Evolutionary conservation across 1,139 yeast genomes (phyloP).

Genomic region (Arxiozyma heterogenica): DNA sequence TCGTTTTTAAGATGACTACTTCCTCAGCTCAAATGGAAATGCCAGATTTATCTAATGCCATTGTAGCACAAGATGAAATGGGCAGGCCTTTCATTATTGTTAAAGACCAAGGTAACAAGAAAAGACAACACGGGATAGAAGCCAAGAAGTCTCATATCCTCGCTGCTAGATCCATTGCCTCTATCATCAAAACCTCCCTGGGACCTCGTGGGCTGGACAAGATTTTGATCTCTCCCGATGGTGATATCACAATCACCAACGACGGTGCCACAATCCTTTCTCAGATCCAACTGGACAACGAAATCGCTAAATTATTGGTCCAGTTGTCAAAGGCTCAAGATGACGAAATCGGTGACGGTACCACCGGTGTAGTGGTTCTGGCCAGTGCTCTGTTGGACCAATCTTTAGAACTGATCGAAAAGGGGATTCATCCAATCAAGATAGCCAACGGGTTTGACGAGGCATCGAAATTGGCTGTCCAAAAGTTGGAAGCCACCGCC

Average conservation of each 20-base stretch:
- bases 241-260: slow-evolving; percentile 94
- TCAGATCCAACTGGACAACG: slow-evolving; percentile 93
- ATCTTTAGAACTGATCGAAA: slow-evolving; percentile 87
- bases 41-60: slow-evolving; percentile 96
- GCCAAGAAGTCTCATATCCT: slow-evolving; percentile 92
- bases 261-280: slow-evolving; percentile 96
- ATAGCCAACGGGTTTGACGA: slow-evolving; percentile 96
- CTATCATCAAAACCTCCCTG: slow-evolving; percentile 81
- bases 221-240: slow-evolving; percentile 86
- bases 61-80: slow-evolving; percentile 97
- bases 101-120: slow-evolving; percentile 90
- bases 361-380: slow-evolving; percentile 95
- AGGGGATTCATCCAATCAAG: slow-evolving; percentile 94
- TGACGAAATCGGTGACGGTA: slow-evolving; percentile 98
- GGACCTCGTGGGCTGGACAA: slow-evolving; percentile 99
- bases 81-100: slow-evolving; percentile 98
- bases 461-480: slow-evolving; percentile 86
- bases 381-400: slow-evolving; percentile 94
- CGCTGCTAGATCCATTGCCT: slow-evolving; percentile 93
- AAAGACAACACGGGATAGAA: slow-evolving; percentile 86
- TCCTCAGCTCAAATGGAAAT: slow-evolving; percentile 44
- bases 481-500: slow-evolving; percentile 64
- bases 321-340: slow-evolving; percentile 94
- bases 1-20: not conserved
- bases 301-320: slow-evolving; percentile 90